These are phyloP conservation scores for Talaromyces sp. DNA, from an alignment of 2,329 filamentous ascomycete species.

Conservation along the genomic window DNA sequence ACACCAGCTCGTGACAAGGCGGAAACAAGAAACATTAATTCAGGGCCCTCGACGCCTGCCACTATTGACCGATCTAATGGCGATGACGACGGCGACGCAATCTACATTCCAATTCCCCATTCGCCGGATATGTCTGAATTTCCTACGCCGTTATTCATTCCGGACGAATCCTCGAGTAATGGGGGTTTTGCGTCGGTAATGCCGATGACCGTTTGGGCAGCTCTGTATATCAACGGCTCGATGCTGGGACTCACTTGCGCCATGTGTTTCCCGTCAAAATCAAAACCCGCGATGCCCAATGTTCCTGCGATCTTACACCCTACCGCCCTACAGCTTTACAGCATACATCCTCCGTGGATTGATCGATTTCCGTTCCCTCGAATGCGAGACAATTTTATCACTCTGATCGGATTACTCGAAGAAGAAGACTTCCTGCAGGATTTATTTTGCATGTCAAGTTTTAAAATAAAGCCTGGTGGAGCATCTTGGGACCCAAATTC, in stretches of 20 bases:
- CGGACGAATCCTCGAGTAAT: conserved; percentile 5
- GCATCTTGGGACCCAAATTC: conserved; percentile 27
- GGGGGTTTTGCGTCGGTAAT: not conserved
- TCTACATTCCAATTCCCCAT: not conserved
- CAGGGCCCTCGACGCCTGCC: not conserved
- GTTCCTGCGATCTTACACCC: conserved; percentile 23
- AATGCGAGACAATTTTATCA: conserved; percentile 31
- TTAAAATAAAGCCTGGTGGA: conserved; percentile 21
- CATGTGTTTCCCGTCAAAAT: conserved; percentile 18
- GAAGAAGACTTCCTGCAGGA: conserved; percentile 31
- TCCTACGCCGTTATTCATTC: not conserved
- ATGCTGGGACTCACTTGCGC: conserved; percentile 25
- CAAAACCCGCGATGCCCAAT: conserved; percentile 13
- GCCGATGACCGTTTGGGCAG: conserved; percentile 20
- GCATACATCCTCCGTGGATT: conserved; percentile 29
- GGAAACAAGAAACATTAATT: not conserved
- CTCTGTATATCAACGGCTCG: conserved; percentile 26
- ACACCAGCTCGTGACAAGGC: not conserved
- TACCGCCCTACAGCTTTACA: conserved; percentile 26
- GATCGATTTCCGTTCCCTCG: conserved; percentile 34
- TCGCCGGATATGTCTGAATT: not conserved
- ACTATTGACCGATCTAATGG: not conserved
- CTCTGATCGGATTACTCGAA: conserved; percentile 21
- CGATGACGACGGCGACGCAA: not conserved
- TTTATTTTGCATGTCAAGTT: conserved; percentile 27